These are phyloP conservation scores for Fomitopsis serialis DNA, from an alignment of 768 basidiomycete species.

Conservation along the genomic window DNA sequence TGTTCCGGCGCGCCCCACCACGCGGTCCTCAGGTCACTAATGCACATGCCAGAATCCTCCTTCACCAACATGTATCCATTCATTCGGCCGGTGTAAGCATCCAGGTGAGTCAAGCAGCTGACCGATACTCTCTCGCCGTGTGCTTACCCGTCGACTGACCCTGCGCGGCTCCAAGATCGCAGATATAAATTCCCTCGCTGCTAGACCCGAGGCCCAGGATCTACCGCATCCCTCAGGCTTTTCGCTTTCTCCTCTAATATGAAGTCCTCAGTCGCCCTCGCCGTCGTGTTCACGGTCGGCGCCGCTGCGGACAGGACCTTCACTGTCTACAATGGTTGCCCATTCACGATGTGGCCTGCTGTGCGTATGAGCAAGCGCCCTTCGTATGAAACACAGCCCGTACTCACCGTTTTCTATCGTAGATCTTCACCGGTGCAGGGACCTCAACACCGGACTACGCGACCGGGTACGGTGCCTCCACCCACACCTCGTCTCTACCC, in stretches of 20 bases:
- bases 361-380: background rate
- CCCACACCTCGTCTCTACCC: background rate
- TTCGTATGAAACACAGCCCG: background rate
- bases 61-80: too few relatives aligned
- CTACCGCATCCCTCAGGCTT: too few relatives aligned
- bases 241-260: background rate
- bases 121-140: too few relatives aligned
- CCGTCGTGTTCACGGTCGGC: conserved; percentile 3
- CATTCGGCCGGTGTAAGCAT: too few relatives aligned
- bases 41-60: too few relatives aligned
- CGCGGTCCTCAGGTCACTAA: too few relatives aligned
- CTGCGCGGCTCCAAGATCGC: too few relatives aligned
- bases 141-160: too few relatives aligned
- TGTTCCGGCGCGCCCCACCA: too few relatives aligned
- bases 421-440: background rate
- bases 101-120: too few relatives aligned
- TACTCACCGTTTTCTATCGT: background rate
- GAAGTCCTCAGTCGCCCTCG: conserved; percentile 5
- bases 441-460: background rate
- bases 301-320: conserved; percentile 22
- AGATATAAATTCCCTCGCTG: too few relatives aligned
- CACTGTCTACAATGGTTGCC: conserved; percentile 36
- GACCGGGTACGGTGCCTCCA: conserved; percentile 1
- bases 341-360: conserved; percentile 33
- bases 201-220: too few relatives aligned